phyloP scores from a whole-genome alignment of 768 basidiomycete species.

The Rhizopogon salebrosus region DNA sequence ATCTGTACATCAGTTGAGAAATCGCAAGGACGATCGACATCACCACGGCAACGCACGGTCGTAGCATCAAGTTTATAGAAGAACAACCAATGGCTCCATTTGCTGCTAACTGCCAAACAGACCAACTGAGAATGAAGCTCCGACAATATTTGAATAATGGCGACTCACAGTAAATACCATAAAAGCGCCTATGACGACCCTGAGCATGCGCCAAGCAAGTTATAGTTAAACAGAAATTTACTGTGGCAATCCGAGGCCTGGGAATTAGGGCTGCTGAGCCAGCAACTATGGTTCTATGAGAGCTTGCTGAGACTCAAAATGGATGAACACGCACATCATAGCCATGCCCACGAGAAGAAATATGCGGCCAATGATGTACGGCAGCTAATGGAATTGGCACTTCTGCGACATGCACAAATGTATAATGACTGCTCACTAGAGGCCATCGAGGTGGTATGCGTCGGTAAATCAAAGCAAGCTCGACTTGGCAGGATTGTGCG shows the following conservation, averaged over 20 bases:
- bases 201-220: neutral
- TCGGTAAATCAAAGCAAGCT: neutral
- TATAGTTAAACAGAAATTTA: neutral
- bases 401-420: neutral
- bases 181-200: neutral
- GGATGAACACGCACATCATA: neutral
- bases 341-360: neutral
- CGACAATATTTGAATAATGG: neutral
- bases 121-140: neutral
- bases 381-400: neutral
- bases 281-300: neutral
- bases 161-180: neutral
- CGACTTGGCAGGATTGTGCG: neutral
- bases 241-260: neutral
- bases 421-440: neutral
- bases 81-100: neutral
- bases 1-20: neutral
- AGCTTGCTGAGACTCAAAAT: neutral
- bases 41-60: neutral
- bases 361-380: neutral
- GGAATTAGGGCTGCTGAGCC: neutral
- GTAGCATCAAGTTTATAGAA: neutral
- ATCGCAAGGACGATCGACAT: neutral
- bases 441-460: neutral
- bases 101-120: neutral